Evolutionary conservation across 2,329 filamentous ascomycete genomes (phyloP), one percentile per base, ranked within the genome.

Genomic region (Westerdykella aurantiaca): DNA sequence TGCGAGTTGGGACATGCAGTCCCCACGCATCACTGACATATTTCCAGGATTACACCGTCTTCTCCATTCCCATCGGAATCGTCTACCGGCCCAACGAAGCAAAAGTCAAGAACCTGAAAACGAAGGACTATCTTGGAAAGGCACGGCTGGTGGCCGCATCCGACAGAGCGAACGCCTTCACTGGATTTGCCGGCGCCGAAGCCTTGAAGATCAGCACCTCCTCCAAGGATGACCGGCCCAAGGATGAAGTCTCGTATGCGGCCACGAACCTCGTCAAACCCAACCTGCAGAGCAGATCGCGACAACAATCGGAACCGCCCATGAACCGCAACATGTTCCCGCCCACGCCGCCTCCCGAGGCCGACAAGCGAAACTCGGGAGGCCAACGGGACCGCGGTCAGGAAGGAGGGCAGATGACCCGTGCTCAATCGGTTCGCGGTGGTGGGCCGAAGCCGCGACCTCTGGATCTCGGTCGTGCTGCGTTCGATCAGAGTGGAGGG

Each of bases 31-130:
- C 31, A 23, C 58, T 73, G 47, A 72, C 51, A 44, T 34, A 12
- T 16, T 12, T 43, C 2, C 49, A 95, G 86, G 93, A 91, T 38
- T 98, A 98, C 64, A 97, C 93, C 0, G 93, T 98, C 34, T 98
- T 98, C 71, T 97, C 90, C 0, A 97, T 97, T 42, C 93, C 93
- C 0, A 90, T 97, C 11, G 93, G 93, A 18, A 87, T 96, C 25
- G 80, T 98, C 13, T 98, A 97, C 69, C 79, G 93, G 46, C 93
- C 93, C 17, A 97, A 96, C 64, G 90, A 95, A 60, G 90, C 93
- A 51, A 98, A 98, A 70, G 93, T 98, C 54, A 94, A 94, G 70
- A 98, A 98, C 61, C 75, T 98, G 59, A 95, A 96, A 74, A 88
- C 89, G 17, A 97, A 97, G 67, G 90, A 98, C 64, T 98, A 98